Evolutionary conservation across 495 filamentous ascomycete genomes (phyloP), one percentile per base, ranked within the genome.

Genomic region (Penicillium waksmanii): DNA sequence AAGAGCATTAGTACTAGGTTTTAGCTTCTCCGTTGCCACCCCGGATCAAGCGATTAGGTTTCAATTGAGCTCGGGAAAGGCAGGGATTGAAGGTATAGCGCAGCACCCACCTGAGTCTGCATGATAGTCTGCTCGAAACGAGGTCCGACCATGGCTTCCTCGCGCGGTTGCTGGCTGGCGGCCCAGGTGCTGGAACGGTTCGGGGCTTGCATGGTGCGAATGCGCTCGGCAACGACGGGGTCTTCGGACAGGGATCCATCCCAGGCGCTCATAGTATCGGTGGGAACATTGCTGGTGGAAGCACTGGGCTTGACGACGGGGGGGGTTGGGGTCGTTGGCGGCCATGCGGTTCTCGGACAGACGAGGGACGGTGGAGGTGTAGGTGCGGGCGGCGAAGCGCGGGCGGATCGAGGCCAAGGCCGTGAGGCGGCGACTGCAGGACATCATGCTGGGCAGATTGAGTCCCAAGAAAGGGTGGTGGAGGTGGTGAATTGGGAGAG

Each of bases 111-210:
- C 87, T 97, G 95, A 66, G 85, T 78, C 67, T 88, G 85, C 80
- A 97, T 90, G 62, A 93, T 89, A 15, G 91, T 97, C 84, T 97
- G 94, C 82, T 98, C 95, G 67, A 98, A 98, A 61, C 95, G 82
- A 61, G 95, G 95, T 35, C 95, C 95, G 15, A 83, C 81, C 95
- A 98, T 98, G 17, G 90, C 95, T 73, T 83, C 70, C 50, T 81
- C 82, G 59, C 94, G 81, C 15, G 91, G 89, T 72, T 84, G 83
- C 83, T 98, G 95, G 77, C 83, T 93, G 62, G 84, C 73, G 38
- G 89, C 89, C 95, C 95, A 98, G 56, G 90, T 81, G 21, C 73
- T 82, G 44, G 80, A 75, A 36, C 92, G 86, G 80, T 98, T 98
- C 19, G 95, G 95, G 21, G 95, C 92, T 79, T 98, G 95, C 68